Conservation (phyloP, 345 rosid genomes). For the Camelina hispida region DNA sequence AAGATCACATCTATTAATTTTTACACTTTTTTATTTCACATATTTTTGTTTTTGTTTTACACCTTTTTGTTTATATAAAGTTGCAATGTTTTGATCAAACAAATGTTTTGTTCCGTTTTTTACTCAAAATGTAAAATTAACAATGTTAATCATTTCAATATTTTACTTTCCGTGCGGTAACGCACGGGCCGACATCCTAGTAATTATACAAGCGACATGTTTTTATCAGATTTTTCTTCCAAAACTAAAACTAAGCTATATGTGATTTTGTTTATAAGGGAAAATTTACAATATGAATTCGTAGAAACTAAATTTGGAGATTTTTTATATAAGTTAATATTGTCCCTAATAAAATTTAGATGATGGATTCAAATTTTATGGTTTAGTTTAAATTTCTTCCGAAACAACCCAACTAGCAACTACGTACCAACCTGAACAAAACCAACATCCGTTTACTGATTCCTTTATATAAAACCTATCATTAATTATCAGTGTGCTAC, state of each 20-base stretch:
- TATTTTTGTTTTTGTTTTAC: too few species aligned
- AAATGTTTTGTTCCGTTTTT: too few species aligned
- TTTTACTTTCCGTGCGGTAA: too few species aligned
- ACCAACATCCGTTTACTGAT: neutral
- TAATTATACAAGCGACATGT: constrained; percentile 7
- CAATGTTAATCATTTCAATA: too few species aligned
- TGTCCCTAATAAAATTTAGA: neutral
- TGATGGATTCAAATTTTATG: neutral
- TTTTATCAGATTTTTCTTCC: neutral
- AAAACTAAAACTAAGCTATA: constrained; percentile 12
- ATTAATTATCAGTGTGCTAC: neutral
- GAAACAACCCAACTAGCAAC: neutral
- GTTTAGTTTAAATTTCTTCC: neutral
- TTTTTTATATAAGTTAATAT: neutral
- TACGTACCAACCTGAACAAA: constrained; percentile 17
- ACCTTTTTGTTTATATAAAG: too few species aligned
- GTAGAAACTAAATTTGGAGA: neutral
- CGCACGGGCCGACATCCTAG: too few species aligned
- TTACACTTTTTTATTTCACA: too few species aligned
- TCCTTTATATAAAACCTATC: too few species aligned
- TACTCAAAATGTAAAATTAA: too few species aligned
- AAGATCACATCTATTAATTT: too few species aligned
- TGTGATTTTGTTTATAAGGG: neutral
- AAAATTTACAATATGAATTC: neutral
- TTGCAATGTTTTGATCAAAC: too few species aligned